These are phyloP conservation scores for Podaxis rugospora DNA, from an alignment of 768 basidiomycete genomes.

Conservation along the genomic window DNA sequence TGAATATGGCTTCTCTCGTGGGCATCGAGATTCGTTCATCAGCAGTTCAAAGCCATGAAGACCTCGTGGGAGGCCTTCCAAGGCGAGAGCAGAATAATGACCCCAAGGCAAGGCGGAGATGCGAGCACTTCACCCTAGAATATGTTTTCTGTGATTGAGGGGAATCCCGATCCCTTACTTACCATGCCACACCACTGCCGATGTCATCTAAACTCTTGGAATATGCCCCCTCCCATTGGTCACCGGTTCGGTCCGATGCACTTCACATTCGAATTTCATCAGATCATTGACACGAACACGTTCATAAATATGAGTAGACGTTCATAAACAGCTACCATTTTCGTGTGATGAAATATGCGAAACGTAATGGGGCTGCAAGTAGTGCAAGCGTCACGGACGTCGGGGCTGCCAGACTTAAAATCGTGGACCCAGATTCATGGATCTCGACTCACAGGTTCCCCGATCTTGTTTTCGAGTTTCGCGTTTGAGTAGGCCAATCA, in stretches of 20 bases:
- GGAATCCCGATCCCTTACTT: neutral
- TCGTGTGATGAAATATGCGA: neutral
- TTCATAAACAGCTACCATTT: neutral
- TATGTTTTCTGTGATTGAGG: neutral
- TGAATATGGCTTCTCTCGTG: neutral
- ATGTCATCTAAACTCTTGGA: neutral
- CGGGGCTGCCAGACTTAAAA: neutral
- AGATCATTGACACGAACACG: neutral
- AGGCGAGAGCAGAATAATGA: neutral
- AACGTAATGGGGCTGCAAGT: constrained; percentile 1
- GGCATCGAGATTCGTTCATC: neutral
- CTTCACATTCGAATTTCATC: neutral
- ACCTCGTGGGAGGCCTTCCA: neutral
- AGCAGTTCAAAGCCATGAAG: neutral
- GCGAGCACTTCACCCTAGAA: neutral
- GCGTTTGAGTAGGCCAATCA: neutral
- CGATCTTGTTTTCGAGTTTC: neutral
- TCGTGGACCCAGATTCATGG: neutral
- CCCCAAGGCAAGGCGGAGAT: neutral
- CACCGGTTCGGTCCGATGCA: neutral
- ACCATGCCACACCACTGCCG: neutral
- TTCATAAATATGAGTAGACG: neutral
- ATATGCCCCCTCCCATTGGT: neutral
- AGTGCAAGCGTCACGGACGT: neutral
- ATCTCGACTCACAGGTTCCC: neutral